phyloP scores from a whole-genome alignment of 2,329 filamentous ascomycete species.

The Aspergillus pseudotamarii region DNA sequence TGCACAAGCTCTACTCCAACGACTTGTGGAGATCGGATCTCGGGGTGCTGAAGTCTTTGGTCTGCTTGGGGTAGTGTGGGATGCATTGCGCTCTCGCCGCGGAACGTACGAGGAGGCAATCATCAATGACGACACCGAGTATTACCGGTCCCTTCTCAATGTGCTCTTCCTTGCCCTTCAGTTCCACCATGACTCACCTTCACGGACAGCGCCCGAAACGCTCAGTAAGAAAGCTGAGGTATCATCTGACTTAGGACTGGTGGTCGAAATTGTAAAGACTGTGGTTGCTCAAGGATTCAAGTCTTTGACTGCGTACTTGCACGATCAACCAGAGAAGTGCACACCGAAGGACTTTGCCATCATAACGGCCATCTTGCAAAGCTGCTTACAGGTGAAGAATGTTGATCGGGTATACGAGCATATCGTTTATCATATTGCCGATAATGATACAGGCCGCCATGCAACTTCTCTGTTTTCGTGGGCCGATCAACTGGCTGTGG shows the following conservation, averaged over 20 bases:
- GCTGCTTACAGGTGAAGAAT: slow-evolving; percentile 75
- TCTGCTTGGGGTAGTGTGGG: slow-evolving; percentile 63
- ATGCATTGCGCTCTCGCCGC: slow-evolving; percentile 57
- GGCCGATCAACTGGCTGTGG: slow-evolving; percentile 78
- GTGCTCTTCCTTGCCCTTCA: slow-evolving; percentile 81
- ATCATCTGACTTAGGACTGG: slow-evolving; percentile 55
- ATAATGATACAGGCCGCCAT: slow-evolving; percentile 72
- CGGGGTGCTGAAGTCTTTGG: slow-evolving; percentile 54
- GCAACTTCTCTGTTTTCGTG: slow-evolving; percentile 90
- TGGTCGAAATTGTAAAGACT: slow-evolving; percentile 78
- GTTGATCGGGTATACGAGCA: slow-evolving; percentile 72
- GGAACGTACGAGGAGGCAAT: slow-evolving; percentile 63
- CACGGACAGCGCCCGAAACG: slow-evolving; percentile 38
- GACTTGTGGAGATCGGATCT: slow-evolving; percentile 64
- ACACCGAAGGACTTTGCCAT: slow-evolving; percentile 82
- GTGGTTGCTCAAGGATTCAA: slow-evolving; percentile 83
- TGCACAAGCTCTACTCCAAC: slow-evolving; percentile 78
- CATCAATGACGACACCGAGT: slow-evolving; percentile 60
- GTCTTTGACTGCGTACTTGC: slow-evolving; percentile 76
- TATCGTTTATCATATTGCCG: slow-evolving; percentile 68
- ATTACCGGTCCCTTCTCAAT: slow-evolving; percentile 82
- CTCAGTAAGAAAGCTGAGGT: slow-evolving; percentile 41
- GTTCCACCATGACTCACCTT: slow-evolving; percentile 43
- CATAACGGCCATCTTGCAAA: slow-evolving; percentile 84
- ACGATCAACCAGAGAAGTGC: slow-evolving; percentile 68